These are phyloP conservation scores for Eimeria maxima DNA, from an alignment of 169 alveolate species.

Conservation along the genomic window DNA sequence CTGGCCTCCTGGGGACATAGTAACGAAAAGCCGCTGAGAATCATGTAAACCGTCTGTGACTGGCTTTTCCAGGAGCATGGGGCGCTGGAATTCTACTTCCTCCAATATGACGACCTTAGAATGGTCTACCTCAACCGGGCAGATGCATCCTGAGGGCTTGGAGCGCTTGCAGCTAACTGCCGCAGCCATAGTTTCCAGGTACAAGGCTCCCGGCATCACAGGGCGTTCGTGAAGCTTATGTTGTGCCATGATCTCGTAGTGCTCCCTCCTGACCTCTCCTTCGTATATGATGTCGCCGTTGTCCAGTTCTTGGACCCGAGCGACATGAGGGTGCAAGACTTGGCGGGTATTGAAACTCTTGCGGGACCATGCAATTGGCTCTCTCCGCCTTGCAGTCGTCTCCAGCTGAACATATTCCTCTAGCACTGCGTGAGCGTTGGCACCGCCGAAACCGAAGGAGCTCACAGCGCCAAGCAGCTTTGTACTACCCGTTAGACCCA, in stretches of 20 bases:
- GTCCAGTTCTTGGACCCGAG: conserved; percentile 28
- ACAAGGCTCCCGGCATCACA: conserved; percentile 87
- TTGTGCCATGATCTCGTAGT: conserved; percentile 83
- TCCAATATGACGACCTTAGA: conserved; percentile 63
- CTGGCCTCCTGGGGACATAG: conserved; percentile 36
- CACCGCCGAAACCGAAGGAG: conserved; percentile 89
- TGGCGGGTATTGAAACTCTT: conserved; percentile 28
- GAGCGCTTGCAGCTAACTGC: conserved; percentile 77
- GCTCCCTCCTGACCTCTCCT: conserved; percentile 75
- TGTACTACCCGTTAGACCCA: conserved; percentile 62
- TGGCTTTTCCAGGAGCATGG: conserved; percentile 76
- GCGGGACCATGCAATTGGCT: conserved; percentile 67
- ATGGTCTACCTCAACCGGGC: conserved; percentile 47
- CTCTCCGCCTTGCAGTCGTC: conserved; percentile 45
- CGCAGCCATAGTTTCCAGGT: conserved; percentile 86
- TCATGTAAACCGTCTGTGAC: conserved; percentile 23
- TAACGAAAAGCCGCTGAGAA: conserved; percentile 1
- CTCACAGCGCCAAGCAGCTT: conserved; percentile 85
- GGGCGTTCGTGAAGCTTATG: conserved; percentile 85
- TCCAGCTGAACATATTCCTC: conserved; percentile 78
- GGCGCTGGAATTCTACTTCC: conserved; percentile 80
- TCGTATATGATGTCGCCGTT: conserved; percentile 30
- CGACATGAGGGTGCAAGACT: conserved; percentile 68
- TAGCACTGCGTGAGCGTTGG: conserved; percentile 87
- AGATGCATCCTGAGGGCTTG: conserved; percentile 52